Evolutionary conservation across 2,329 filamentous ascomycete genomes (phyloP).

Genomic region (Sporothrix euskadiensis): DNA sequence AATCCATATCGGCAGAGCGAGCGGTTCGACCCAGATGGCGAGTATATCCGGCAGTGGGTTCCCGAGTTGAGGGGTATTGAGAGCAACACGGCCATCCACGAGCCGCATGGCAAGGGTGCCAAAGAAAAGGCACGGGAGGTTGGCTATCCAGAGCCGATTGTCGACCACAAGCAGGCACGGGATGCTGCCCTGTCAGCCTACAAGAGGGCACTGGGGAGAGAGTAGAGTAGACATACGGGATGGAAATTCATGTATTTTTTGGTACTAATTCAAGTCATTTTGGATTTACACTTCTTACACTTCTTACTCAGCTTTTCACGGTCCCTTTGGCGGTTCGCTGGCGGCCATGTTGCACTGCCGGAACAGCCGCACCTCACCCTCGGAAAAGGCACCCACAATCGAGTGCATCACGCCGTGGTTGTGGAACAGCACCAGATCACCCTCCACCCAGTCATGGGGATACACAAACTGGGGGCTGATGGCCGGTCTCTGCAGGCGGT

Average conservation of each 20-base stretch:
- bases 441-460: constrained; percentile 74
- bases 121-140: constrained; percentile 59
- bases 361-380: constrained; percentile 73
- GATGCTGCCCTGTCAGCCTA: constrained; percentile 49
- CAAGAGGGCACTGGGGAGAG: constrained; percentile 35
- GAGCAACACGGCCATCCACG: constrained; percentile 71
- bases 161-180: constrained; percentile 70
- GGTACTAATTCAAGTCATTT: background rate
- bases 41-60: constrained; percentile 82
- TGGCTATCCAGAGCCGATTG: constrained; percentile 73
- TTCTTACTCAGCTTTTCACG: background rate
- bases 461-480: constrained; percentile 70
- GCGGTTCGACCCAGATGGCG: constrained; percentile 76
- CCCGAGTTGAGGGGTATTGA: constrained; percentile 70
- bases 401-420: constrained; percentile 74
- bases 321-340: constrained; percentile 41
- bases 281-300: background rate
- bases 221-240: background rate
- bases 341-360: constrained; percentile 79
- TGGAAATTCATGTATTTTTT: background rate
- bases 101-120: constrained; percentile 71
- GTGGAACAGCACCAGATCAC: constrained; percentile 76
- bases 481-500: constrained; percentile 66
- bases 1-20: constrained; percentile 83
- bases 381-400: constrained; percentile 71